These are phyloP conservation scores for Rhodotorula sp. DNA, from an alignment of 1,284 basidiomycete genomes.

Conservation along the genomic window DNA sequence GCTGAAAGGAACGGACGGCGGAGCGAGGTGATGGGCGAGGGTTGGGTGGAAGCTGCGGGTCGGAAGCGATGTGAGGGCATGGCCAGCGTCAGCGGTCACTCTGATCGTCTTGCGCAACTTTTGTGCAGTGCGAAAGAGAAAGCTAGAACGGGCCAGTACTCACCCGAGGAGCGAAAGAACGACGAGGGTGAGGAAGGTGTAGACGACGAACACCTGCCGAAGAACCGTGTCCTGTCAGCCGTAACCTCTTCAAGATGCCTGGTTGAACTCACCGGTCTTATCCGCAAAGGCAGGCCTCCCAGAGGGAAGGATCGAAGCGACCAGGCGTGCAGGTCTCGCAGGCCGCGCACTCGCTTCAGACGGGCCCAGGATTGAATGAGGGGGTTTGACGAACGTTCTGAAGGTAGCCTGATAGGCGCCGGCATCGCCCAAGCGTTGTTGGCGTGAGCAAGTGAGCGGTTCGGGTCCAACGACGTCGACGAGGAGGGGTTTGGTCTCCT, in stretches of 20 bases:
- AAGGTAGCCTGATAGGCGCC: slow-evolving; percentile 14
- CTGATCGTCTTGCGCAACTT: too few relatives aligned
- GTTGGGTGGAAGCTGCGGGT: slow-evolving; percentile 39
- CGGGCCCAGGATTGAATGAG: background rate
- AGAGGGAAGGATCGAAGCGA: background rate
- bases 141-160: too few relatives aligned
- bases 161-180: slow-evolving; percentile 31
- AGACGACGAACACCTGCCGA: slow-evolving; percentile 18
- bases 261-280: background rate
- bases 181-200: slow-evolving; percentile 27
- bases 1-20: slow-evolving; percentile 61
- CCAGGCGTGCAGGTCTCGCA: background rate
- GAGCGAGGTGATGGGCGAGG: slow-evolving; percentile 29
- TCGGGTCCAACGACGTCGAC: background rate
- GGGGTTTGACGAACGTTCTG: background rate
- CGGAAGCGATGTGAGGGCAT: too few relatives aligned
- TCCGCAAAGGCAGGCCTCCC: slow-evolving; percentile 3
- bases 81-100: too few relatives aligned
- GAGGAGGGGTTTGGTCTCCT: background rate
- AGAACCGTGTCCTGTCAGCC: background rate
- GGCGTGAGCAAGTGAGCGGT: background rate
- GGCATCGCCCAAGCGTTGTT: slow-evolving; percentile 5
- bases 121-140: too few relatives aligned
- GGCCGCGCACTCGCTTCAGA: background rate
- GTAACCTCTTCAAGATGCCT: background rate